Conservation (phyloP, 495 filamentous ascomycete genomes). For the Xylona heveae region DNA sequence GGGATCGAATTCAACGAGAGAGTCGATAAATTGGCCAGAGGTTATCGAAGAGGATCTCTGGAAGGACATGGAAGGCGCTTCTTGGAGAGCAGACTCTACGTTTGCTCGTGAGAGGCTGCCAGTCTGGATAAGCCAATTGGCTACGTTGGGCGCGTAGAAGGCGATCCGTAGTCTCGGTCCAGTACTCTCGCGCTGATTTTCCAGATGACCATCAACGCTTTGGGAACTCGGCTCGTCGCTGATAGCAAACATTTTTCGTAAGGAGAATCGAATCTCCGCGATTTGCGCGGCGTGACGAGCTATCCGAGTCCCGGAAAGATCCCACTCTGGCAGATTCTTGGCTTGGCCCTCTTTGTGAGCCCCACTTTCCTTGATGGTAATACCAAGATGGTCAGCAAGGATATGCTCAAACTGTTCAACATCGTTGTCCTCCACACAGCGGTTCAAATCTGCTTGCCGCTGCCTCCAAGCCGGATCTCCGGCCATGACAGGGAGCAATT, state of each 20-base stretch:
- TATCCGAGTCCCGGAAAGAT: too few relatives aligned
- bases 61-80: constrained; percentile 1
- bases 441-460: constrained; percentile 17
- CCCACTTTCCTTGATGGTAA: constrained; percentile 6
- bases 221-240: too few relatives aligned
- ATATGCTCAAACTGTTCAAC: constrained; percentile 29
- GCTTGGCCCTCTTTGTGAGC: too few relatives aligned
- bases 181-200: too few relatives aligned
- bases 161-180: constrained; percentile 7
- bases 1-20: constrained; percentile 15
- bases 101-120: constrained; percentile 12
- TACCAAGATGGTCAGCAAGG: constrained; percentile 14
- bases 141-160: constrained; percentile 16
- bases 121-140: constrained; percentile 14
- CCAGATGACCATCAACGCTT: too few relatives aligned
- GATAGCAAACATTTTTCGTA: too few relatives aligned
- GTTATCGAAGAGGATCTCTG: not conserved
- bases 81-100: constrained; percentile 9
- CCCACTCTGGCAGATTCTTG: too few relatives aligned
- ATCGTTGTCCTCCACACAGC: constrained; percentile 21
- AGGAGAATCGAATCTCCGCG: too few relatives aligned
- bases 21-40: constrained; percentile 13
- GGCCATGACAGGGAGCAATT: too few relatives aligned
- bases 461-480: not conserved
- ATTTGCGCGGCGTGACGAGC: too few relatives aligned